Conservation (phyloP, 108 stramenopile species). For the Skeletonema potamos region DNA sequence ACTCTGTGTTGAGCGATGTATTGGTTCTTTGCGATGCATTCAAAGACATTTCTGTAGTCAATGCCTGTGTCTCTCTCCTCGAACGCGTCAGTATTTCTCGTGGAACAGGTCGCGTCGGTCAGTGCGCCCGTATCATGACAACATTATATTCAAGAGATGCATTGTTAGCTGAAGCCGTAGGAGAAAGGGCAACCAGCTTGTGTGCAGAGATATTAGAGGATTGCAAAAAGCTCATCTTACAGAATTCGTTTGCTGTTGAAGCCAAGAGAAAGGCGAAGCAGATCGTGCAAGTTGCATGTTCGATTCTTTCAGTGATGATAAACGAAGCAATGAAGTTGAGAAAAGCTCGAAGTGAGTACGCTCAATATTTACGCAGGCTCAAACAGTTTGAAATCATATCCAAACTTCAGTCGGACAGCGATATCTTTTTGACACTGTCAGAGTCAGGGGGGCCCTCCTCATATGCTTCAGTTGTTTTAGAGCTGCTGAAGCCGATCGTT, state of each 20-base stretch:
- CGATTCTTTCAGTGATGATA: slow-evolving; percentile 39
- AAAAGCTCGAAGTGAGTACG: neutral
- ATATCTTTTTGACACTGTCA: slow-evolving; percentile 24
- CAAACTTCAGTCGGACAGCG: slow-evolving; percentile 28
- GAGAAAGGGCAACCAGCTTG: slow-evolving; percentile 22
- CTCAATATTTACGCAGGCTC: neutral
- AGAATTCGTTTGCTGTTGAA: slow-evolving; percentile 1
- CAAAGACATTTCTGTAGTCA: slow-evolving; percentile 56
- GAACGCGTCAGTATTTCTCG: slow-evolving; percentile 48
- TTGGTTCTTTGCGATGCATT: slow-evolving; percentile 79
- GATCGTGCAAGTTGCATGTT: slow-evolving; percentile 29
- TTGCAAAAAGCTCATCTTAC: slow-evolving; percentile 19
- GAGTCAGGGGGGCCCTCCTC: slow-evolving; percentile 26
- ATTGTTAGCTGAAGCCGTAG: slow-evolving; percentile 32
- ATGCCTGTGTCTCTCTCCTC: slow-evolving; percentile 57
- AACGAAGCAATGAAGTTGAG: neutral
- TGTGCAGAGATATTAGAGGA: slow-evolving; percentile 39
- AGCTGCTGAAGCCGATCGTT: slow-evolving; percentile 30
- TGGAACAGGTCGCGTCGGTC: slow-evolving; percentile 15
- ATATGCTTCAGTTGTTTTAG: slow-evolving; percentile 13
- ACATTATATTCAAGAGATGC: slow-evolving; percentile 30
- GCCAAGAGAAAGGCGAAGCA: slow-evolving; percentile 35
- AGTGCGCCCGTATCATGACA: slow-evolving; percentile 25
- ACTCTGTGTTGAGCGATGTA: slow-evolving; percentile 55
- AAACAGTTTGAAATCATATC: slow-evolving; percentile 42